Evolutionary conservation across 164 flowering plant species (phyloP).

Genomic region (Platanus orientalis): DNA sequence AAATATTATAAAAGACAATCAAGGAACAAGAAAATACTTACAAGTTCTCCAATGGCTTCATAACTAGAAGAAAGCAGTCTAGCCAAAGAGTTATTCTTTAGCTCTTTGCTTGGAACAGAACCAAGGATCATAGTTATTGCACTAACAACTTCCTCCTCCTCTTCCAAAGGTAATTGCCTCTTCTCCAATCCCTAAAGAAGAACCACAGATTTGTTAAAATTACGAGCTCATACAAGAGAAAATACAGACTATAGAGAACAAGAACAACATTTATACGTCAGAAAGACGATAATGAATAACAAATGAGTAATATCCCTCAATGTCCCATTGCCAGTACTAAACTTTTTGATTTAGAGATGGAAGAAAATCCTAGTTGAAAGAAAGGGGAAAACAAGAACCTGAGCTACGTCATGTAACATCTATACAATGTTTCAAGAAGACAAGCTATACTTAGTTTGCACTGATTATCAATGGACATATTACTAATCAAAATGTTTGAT

Average conservation of each 20-base stretch:
- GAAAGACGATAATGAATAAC: neutral
- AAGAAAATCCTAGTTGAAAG: no score
- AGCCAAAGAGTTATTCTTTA: slow-evolving; percentile 60
- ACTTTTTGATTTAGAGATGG: no score
- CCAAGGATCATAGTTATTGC: slow-evolving; percentile 72
- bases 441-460: no score
- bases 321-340: no score
- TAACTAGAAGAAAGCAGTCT: slow-evolving; percentile 74
- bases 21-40: slow-evolving; percentile 28
- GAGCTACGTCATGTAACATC: no score
- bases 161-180: slow-evolving; percentile 62
- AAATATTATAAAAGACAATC: neutral
- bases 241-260: neutral
- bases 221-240: slow-evolving; percentile 2
- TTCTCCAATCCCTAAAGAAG: slow-evolving; percentile 68
- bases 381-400: no score
- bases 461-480: no score
- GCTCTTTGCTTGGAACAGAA: slow-evolving; percentile 56
- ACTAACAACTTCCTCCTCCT: slow-evolving; percentile 77
- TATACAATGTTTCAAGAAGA: no score
- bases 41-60: slow-evolving; percentile 74
- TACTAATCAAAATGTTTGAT: no score
- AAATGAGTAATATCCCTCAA: neutral
- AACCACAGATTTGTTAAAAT: slow-evolving; percentile 6
- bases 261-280: neutral